Evolutionary conservation across 179 eudicot species (phyloP).

Genomic region (Spergularia azorica): DNA sequence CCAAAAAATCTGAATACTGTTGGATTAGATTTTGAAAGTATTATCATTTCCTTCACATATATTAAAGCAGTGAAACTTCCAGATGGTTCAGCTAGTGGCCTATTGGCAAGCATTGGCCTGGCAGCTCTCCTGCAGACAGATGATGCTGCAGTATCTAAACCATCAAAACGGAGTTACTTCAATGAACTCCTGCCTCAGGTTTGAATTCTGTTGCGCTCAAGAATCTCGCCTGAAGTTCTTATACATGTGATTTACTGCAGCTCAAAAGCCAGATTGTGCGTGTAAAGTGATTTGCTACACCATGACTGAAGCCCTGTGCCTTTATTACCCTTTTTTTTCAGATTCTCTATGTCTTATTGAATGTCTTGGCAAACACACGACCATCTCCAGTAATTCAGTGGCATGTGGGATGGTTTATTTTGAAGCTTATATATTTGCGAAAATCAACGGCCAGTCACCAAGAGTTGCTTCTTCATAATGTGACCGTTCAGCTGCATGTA

Average conservation of each 20-base stretch:
- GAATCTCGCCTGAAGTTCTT: neutral
- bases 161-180: conserved; percentile 28
- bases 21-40: too few species aligned
- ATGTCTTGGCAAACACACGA: conserved; percentile 41
- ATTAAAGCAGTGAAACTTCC: too few species aligned
- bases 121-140: conserved; percentile 26
- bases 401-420: conserved; percentile 53
- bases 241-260: neutral
- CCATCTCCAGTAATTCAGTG: conserved; percentile 40
- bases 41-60: too few species aligned
- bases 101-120: too few species aligned
- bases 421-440: conserved; percentile 46
- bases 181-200: conserved; percentile 50
- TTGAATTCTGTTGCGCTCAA: conserved; percentile 8
- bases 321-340: conserved; percentile 9
- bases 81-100: too few species aligned
- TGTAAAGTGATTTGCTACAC: too few species aligned
- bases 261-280: neutral
- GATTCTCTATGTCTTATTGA: conserved; percentile 48
- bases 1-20: too few species aligned
- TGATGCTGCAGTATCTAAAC: conserved; percentile 29
- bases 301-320: too few species aligned
- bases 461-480: conserved; percentile 43
- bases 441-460: conserved; percentile 35
- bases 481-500: conserved; percentile 41